Conservation (phyloP, 2,329 filamentous ascomycete genomes). For the Penicillium italicum region DNA sequence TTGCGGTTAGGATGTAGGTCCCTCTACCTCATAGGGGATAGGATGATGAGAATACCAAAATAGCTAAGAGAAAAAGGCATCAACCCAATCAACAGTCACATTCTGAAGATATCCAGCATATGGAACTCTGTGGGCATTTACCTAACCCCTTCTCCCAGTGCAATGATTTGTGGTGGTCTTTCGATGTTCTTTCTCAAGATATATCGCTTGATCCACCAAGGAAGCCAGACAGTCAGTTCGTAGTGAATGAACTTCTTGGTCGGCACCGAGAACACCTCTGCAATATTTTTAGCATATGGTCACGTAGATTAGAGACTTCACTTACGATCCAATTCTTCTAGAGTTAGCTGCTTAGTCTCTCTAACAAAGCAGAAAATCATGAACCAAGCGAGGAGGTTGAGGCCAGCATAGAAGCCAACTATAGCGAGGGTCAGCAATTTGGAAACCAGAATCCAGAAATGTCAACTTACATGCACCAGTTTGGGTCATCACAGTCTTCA, state of each 20-base stretch:
- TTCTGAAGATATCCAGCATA: background rate
- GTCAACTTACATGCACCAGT: constrained; percentile 53
- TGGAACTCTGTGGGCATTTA: background rate
- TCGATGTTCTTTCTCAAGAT: constrained; percentile 48
- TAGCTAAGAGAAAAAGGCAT: background rate
- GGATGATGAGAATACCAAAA: background rate
- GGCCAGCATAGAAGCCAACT: constrained; percentile 40
- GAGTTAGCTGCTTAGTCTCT: constrained; percentile 53
- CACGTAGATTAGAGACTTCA: background rate
- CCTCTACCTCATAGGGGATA: background rate
- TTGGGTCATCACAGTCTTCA: constrained; percentile 45
- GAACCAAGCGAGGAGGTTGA: constrained; percentile 59
- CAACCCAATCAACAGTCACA: background rate
- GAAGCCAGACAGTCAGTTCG: constrained; percentile 53
- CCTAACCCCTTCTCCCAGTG: constrained; percentile 12
- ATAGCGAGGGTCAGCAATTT: constrained; percentile 38
- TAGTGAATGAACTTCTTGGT: constrained; percentile 55
- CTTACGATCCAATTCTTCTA: constrained; percentile 30
- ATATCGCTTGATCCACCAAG: constrained; percentile 59
- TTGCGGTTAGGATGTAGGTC: background rate
- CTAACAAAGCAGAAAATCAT: constrained; percentile 61
- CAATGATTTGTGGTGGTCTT: constrained; percentile 24
- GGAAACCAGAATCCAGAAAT: fast-evolving
- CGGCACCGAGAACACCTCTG: constrained; percentile 56
- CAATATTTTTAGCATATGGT: constrained; percentile 43